These are phyloP conservation scores for Geotrichum fermentans DNA, from an alignment of 1,139 yeast genomes.

Conservation along the genomic window DNA sequence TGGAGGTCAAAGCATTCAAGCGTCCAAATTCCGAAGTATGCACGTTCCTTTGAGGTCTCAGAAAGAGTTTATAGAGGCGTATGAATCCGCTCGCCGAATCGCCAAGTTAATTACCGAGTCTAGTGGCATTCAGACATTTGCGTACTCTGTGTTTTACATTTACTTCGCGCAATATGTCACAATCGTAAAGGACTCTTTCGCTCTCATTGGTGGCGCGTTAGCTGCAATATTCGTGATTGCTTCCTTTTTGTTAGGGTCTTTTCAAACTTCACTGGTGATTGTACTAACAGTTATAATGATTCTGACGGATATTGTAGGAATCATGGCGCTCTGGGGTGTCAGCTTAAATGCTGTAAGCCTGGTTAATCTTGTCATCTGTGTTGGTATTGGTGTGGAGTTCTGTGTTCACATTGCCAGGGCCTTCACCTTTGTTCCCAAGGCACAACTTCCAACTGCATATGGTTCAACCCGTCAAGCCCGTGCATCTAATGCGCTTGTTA, in stretches of 20 bases:
- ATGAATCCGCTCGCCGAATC: slow-evolving; percentile 66
- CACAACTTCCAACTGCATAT: slow-evolving; percentile 6
- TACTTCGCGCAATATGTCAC: slow-evolving; percentile 83
- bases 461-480: slow-evolving; percentile 34
- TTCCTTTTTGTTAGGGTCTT: slow-evolving; percentile 60
- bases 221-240: slow-evolving; percentile 52
- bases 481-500: slow-evolving; percentile 57
- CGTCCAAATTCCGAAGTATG: slow-evolving; percentile 74
- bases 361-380: slow-evolving; percentile 83
- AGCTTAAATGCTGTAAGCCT: slow-evolving; percentile 83
- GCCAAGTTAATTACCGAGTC: slow-evolving; percentile 50
- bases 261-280: slow-evolving; percentile 54
- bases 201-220: slow-evolving; percentile 54
- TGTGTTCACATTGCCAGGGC: slow-evolving; percentile 84
- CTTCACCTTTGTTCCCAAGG: slow-evolving; percentile 47
- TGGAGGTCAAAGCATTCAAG: slow-evolving; percentile 40
- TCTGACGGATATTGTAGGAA: slow-evolving; percentile 69
- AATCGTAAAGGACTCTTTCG: slow-evolving; percentile 54
- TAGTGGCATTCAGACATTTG: slow-evolving; percentile 60
- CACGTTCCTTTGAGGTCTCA: slow-evolving; percentile 81
- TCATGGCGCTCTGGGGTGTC: slow-evolving; percentile 69
- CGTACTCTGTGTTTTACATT: slow-evolving; percentile 88
- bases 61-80: slow-evolving; percentile 75
- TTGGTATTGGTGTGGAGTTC: slow-evolving; percentile 90
- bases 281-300: slow-evolving; percentile 59